Evolutionary conservation across 176 grass and related monocot genomes (phyloP).

Genomic region (Cenchrus americanus): DNA sequence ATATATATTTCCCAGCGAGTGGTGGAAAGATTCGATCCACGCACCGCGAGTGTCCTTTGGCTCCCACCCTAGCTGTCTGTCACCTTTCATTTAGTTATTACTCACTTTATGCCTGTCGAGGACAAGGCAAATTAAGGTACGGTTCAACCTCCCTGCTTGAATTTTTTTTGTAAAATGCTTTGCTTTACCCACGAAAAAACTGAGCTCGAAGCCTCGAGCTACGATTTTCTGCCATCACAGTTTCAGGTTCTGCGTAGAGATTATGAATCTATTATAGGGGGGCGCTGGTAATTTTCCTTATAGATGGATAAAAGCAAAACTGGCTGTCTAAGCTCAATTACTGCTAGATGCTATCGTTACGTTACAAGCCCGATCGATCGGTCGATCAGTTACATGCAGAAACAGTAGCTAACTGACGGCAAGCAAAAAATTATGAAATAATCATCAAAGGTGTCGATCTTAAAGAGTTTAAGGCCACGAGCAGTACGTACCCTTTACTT

Average conservation of each 20-base stretch:
- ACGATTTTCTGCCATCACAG: not conserved
- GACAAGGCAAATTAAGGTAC: not conserved
- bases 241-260: not conserved
- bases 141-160: not conserved
- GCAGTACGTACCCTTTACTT: constrained; percentile 54
- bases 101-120: not conserved
- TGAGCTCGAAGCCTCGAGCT: not conserved
- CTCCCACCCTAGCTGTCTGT: constrained; percentile 25
- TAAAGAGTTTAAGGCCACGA: not conserved
- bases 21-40: constrained; percentile 29
- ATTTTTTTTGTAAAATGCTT: not conserved
- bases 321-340: not conserved
- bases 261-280: not conserved
- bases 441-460: not conserved
- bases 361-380: not conserved
- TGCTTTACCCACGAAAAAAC: not conserved
- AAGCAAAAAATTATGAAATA: not conserved
- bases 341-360: not conserved
- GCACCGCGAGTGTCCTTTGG: constrained; percentile 21
- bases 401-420: not conserved
- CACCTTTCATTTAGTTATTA: not conserved
- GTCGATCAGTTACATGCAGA: not conserved
- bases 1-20: not conserved
- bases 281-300: not conserved
- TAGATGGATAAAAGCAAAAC: not conserved